Evolutionary conservation across 1,284 basidiomycete species (phyloP).

Genomic region (Puccinia novopanici): DNA sequence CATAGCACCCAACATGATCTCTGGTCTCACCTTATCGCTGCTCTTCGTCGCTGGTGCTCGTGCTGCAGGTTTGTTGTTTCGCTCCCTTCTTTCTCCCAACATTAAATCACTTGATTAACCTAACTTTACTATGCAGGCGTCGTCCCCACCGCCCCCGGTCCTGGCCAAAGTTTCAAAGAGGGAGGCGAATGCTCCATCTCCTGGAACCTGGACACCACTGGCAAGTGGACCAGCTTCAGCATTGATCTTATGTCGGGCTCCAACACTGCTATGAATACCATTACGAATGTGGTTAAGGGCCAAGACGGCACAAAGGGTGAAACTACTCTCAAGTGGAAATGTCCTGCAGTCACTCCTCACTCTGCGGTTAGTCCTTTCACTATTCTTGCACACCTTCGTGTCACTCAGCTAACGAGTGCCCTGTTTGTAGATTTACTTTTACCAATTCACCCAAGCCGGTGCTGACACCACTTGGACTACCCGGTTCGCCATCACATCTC

Average conservation of each 20-base stretch:
- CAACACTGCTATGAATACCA: slow-evolving; percentile 70
- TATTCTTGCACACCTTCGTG: background rate
- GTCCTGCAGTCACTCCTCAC: slow-evolving; percentile 73
- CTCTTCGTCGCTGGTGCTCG: background rate
- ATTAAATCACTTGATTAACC: too few relatives aligned
- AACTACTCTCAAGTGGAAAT: slow-evolving; percentile 66
- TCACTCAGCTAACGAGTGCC: background rate
- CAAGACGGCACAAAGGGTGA: slow-evolving; percentile 66
- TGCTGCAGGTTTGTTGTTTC: background rate
- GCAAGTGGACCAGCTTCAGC: slow-evolving; percentile 67
- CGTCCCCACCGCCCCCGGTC: slow-evolving; percentile 36
- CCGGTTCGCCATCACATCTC: slow-evolving; percentile 73
- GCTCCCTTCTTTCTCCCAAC: background rate
- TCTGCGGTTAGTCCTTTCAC: slow-evolving; percentile 68
- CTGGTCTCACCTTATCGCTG: background rate
- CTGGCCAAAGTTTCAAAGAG: slow-evolving; percentile 30
- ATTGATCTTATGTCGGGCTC: slow-evolving; percentile 78
- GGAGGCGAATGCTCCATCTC: slow-evolving; percentile 16
- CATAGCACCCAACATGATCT: slow-evolving; percentile 7
- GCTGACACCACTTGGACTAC: slow-evolving; percentile 70
- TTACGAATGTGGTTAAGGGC: slow-evolving; percentile 68
- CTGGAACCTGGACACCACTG: slow-evolving; percentile 43
- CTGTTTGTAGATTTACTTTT: slow-evolving; percentile 53
- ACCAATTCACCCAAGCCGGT: slow-evolving; percentile 57
- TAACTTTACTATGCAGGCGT: too few relatives aligned